These are phyloP conservation scores for Crataegus laevigata DNA, from an alignment of 306 rosid species.

Conservation along the genomic window DNA sequence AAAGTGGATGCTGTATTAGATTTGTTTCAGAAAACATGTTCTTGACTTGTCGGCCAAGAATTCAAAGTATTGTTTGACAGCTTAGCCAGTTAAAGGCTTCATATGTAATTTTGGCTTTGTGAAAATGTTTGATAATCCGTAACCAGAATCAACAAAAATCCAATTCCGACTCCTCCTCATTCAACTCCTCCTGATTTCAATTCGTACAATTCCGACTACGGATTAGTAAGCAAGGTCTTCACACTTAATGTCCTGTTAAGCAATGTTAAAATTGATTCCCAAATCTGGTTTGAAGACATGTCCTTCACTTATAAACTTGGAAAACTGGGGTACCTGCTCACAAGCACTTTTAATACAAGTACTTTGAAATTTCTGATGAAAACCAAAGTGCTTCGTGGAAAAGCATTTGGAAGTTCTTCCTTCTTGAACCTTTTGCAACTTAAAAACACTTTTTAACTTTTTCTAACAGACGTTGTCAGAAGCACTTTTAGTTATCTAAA, in stretches of 20 bases:
- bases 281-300: background rate
- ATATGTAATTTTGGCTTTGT: background rate
- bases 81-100: background rate
- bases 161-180: background rate
- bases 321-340: background rate
- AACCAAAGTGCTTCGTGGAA: too few species aligned
- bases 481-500: too few species aligned
- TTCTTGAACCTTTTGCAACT: too few species aligned
- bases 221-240: background rate
- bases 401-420: background rate
- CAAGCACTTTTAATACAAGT: background rate
- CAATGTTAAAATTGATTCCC: background rate
- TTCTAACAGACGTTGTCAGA: too few species aligned
- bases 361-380: too few species aligned
- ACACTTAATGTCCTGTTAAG: background rate
- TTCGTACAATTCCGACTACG: background rate
- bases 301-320: background rate
- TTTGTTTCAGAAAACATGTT: constrained; percentile 58
- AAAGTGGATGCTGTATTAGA: constrained; percentile 52
- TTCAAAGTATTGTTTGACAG: background rate
- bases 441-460: too few species aligned
- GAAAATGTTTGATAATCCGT: background rate
- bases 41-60: background rate
- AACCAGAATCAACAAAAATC: background rate
- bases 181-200: background rate